Evolutionary conservation across 495 filamentous ascomycete species (phyloP).

Genomic region (Daldinia vernicosa): DNA sequence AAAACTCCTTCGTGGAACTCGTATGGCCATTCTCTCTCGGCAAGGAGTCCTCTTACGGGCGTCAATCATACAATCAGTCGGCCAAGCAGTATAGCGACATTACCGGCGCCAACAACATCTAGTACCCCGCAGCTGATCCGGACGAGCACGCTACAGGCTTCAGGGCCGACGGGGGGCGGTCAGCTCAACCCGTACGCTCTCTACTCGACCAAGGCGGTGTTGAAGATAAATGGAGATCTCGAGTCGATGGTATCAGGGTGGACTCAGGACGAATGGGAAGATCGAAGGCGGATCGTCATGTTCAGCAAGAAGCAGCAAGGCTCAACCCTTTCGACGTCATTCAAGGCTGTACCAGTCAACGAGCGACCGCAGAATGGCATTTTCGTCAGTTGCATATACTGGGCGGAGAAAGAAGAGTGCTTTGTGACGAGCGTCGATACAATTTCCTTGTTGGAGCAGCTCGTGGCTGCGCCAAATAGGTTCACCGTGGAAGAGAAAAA

Average conservation of each 20-base stretch:
- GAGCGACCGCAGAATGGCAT: constrained; percentile 78
- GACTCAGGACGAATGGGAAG: constrained; percentile 79
- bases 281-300: constrained; percentile 81
- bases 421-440: constrained; percentile 97
- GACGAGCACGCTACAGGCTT: constrained; percentile 80
- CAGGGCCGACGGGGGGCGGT: constrained; percentile 51
- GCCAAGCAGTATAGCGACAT: constrained; percentile 53
- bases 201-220: constrained; percentile 84
- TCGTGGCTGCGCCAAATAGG: constrained; percentile 72
- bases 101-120: constrained; percentile 48
- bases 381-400: constrained; percentile 91
- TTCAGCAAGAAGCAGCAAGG: constrained; percentile 83
- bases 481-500: constrained; percentile 99
- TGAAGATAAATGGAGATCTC: constrained; percentile 87
- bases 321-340: constrained; percentile 74
- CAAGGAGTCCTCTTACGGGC: constrained; percentile 51
- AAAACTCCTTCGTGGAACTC: constrained; percentile 62
- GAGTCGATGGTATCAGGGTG: constrained; percentile 80
- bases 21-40: constrained; percentile 54
- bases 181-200: constrained; percentile 82
- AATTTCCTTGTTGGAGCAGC: constrained; percentile 87
- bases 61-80: constrained; percentile 50
- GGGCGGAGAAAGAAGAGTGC: constrained; percentile 88
- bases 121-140: constrained; percentile 72
- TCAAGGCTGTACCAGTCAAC: constrained; percentile 73